phyloP scores from a whole-genome alignment of 163 green algal species.

The Scenedesmus sp. region DNA sequence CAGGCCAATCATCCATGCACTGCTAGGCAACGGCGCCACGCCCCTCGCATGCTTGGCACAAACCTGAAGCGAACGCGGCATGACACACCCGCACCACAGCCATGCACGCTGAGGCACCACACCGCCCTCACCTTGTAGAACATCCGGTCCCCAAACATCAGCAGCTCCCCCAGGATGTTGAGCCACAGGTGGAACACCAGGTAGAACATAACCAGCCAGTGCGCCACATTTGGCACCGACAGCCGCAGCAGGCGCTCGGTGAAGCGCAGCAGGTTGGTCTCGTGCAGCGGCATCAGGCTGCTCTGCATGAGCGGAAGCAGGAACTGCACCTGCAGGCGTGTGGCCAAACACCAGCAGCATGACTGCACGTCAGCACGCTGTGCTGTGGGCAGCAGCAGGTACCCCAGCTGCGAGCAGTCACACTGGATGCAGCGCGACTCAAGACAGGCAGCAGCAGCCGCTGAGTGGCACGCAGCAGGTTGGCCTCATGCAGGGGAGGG shows the following conservation, averaged over 20 bases:
- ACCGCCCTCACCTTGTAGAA: conserved; percentile 84
- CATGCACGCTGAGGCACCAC: too few species aligned
- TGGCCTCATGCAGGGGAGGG: conserved; percentile 39
- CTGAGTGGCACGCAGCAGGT: conserved; percentile 57
- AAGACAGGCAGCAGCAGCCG: background rate
- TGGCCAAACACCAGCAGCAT: background rate
- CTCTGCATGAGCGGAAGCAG: conserved; percentile 28
- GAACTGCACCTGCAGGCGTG: conserved; percentile 43
- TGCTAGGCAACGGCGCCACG: too few species aligned
- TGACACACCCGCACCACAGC: too few species aligned
- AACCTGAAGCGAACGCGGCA: too few species aligned
- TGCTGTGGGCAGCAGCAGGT: background rate
- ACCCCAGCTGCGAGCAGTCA: too few species aligned
- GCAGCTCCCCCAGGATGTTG: conserved; percentile 94
- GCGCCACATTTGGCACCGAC: conserved; percentile 30
- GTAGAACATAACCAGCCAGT: conserved; percentile 80
- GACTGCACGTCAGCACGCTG: too few species aligned
- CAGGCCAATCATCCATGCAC: too few species aligned
- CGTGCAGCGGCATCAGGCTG: background rate
- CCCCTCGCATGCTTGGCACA: too few species aligned
- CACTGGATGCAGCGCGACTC: background rate
- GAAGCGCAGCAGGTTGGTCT: conserved; percentile 76
- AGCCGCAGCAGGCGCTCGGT: conserved; percentile 82
- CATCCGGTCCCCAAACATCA: conserved; percentile 91
- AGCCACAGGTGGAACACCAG: conserved; percentile 95